phyloP scores from a whole-genome alignment of 768 basidiomycete genomes.

The Agaricus subrufescens region DNA sequence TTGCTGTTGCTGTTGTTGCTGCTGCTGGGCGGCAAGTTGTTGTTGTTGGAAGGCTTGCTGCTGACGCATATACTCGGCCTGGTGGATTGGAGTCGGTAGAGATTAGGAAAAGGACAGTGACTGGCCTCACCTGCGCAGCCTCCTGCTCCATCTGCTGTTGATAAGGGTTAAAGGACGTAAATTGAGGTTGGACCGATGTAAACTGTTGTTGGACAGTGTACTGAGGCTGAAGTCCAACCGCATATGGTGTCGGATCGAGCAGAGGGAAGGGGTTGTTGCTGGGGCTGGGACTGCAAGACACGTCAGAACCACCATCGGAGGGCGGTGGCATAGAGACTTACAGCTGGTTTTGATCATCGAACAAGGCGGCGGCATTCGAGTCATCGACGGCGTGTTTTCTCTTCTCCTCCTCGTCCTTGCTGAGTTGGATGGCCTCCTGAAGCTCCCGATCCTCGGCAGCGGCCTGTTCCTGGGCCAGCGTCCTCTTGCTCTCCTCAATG shows the following conservation, averaged over 20 bases:
- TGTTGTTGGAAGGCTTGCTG: slow-evolving; percentile 66
- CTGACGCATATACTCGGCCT: slow-evolving; percentile 72
- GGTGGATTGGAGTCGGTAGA: slow-evolving; percentile 8
- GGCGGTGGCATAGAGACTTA: slow-evolving; percentile 28
- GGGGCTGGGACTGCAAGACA: slow-evolving; percentile 20
- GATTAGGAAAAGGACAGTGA: not conserved
- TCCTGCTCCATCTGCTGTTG: slow-evolving; percentile 93
- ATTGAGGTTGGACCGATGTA: slow-evolving; percentile 75
- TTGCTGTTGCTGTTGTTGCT: slow-evolving; percentile 55
- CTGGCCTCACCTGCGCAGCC: slow-evolving; percentile 51
- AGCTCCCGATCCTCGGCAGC: slow-evolving; percentile 81
- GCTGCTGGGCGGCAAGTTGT: slow-evolving; percentile 48
- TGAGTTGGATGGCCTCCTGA: slow-evolving; percentile 74
- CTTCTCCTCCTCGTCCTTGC: slow-evolving; percentile 85
- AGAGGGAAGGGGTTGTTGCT: slow-evolving; percentile 59
- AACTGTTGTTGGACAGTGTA: slow-evolving; percentile 70
- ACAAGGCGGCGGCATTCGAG: slow-evolving; percentile 68
- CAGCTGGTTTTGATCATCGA: slow-evolving; percentile 84
- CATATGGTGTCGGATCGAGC: slow-evolving; percentile 55
- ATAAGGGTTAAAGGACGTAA: slow-evolving; percentile 91
- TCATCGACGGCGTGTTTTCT: slow-evolving; percentile 68
- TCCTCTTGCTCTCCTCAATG: slow-evolving; percentile 86
- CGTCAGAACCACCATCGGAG: slow-evolving; percentile 4
- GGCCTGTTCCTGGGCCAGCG: slow-evolving; percentile 64
- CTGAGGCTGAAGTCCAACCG: slow-evolving; percentile 52